Base-by-base conservation (phyloP, 1,284 basidiomycete genomes). In the Ceratobasidium sp. region DNA sequence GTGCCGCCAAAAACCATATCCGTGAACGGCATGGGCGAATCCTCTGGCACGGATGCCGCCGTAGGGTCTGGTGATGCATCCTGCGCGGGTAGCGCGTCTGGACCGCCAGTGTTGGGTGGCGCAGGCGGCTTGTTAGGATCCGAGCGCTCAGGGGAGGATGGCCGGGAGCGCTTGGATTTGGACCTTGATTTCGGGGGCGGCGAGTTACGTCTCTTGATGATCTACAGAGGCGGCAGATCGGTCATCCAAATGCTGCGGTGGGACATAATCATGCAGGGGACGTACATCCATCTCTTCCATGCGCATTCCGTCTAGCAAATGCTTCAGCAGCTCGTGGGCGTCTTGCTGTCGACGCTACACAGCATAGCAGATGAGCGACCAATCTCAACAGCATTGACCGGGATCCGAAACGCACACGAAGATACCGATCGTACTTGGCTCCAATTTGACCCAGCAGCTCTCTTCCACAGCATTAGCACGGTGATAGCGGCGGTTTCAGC, bases 281-380 rank as follows among this genome's bases (percentile, higher is more conserved):
- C 93, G 84, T 81, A 96, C 94, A 83, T 98, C 96, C 78, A 92
- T 87, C 84, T 98, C 96, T 83, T 98, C 96, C 95, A 97, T 96
- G 68, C 95, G 90, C 88, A 97, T 94, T n/a, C 92, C 93, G 83
- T 98, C 96, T 62, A 98, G 87, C 77, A 98, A 87, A 80, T 96
- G 96, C 52, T 95, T 88, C 62, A 98, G 86, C 80, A 97, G 92
- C 85, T 98, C 96, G 83, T 98, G 96, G 4, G 96, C 96, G 82
- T 98, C 96, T 85, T 98, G 96, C 84, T 98, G 96, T 23, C 92
- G 89, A 82, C 93, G 94, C 82, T 82, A 67, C 23, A 52, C 23
- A 68, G 30, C n/a, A 69, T 35, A 44, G 69, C 62, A 62, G 59
- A 6, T 57, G 38, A 57, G 30, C 14, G n/a, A 33, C 18, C 8